A percentile compares a stretch with the other conserved stretches of the same genome.
Conservation (phyloP, 192 early-diverging fungal genomes). For the Backusella parvicylindrica region DNA sequence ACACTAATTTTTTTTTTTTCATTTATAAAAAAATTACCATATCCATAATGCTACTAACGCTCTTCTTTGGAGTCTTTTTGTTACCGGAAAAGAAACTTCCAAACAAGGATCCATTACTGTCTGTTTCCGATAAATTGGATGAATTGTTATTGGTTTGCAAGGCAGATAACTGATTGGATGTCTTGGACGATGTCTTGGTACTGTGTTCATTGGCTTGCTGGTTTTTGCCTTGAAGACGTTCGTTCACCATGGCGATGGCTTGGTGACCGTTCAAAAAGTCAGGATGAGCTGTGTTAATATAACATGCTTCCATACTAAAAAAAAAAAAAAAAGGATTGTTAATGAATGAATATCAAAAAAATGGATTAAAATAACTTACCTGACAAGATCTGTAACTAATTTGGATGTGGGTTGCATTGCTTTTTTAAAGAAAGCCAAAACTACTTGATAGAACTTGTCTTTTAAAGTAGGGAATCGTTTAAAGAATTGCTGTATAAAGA, state of each 20-base stretch:
- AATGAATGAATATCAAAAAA: background rate
- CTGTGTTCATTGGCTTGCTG: background rate
- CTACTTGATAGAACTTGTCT: conserved; percentile 93
- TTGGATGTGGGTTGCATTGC: conserved; percentile 89
- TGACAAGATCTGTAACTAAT: conserved; percentile 88
- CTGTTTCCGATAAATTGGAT: background rate
- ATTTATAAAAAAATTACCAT: no score
- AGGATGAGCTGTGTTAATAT: conserved; percentile 98
- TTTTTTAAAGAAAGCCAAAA: conserved; percentile 93
- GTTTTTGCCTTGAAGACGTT: conserved; percentile 38
- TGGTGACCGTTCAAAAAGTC: conserved; percentile 98
- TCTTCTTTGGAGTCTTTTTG: conserved; percentile 77
- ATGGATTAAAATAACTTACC: conserved; percentile 44
- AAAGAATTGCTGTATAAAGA: conserved; percentile 58
- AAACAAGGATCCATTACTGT: conserved; percentile 79
- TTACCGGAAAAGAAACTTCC: conserved; percentile 88
- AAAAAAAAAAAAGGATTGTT: background rate
- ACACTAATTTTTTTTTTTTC: no score
- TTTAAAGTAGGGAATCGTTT: conserved; percentile 95
- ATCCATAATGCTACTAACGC: conserved; percentile 58
- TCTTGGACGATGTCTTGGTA: background rate
- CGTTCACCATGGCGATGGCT: conserved; percentile 89
- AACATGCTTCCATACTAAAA: conserved; percentile 85
- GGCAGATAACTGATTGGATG: background rate
- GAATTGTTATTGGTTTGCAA: conserved; percentile 12